Conservation (phyloP, 2,329 filamentous ascomycete genomes). For the Colletotrichum gloeosporioides region DNA sequence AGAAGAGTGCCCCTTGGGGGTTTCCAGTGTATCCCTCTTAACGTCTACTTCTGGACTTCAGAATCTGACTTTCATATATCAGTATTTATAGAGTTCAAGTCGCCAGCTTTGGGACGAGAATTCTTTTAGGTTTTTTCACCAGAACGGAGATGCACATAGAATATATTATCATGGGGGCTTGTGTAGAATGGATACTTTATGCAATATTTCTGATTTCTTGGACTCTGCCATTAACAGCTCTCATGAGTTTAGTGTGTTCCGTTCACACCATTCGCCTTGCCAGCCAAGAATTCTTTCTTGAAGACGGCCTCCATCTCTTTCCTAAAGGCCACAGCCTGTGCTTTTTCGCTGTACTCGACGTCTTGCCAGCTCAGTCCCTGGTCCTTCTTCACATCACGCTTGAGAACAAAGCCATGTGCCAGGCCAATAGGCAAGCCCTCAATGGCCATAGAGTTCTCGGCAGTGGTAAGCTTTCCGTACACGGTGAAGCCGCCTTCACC, state of each 20-base stretch:
- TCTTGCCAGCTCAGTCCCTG: conserved; percentile 47
- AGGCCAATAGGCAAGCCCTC: conserved; percentile 33
- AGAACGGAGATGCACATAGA: accelerated
- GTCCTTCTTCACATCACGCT: conserved; percentile 44
- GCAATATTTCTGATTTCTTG: not conserved
- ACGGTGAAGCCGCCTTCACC: conserved; percentile 51
- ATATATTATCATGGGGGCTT: accelerated
- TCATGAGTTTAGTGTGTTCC: not conserved
- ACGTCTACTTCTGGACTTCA: accelerated
- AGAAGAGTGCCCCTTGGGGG: conserved; percentile 23
- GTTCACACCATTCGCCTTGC: not conserved
- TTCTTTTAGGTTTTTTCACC: accelerated
- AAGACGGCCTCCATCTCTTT: conserved; percentile 49
- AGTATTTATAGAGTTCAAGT: not conserved
- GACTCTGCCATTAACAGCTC: not conserved
- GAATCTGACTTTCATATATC: accelerated
- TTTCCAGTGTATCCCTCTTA: conserved; percentile 23
- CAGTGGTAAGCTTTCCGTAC: conserved; percentile 47
- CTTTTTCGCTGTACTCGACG: conserved; percentile 45
- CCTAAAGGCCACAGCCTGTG: conserved; percentile 42
- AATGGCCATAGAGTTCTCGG: conserved; percentile 11
- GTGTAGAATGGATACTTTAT: accelerated
- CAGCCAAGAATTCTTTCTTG: conserved; percentile 28
- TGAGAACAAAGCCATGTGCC: conserved; percentile 46
- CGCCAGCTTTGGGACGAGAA: accelerated